Evolutionary conservation across 441 rosid species (phyloP).

Genomic region (Gossypium gossypioides): DNA sequence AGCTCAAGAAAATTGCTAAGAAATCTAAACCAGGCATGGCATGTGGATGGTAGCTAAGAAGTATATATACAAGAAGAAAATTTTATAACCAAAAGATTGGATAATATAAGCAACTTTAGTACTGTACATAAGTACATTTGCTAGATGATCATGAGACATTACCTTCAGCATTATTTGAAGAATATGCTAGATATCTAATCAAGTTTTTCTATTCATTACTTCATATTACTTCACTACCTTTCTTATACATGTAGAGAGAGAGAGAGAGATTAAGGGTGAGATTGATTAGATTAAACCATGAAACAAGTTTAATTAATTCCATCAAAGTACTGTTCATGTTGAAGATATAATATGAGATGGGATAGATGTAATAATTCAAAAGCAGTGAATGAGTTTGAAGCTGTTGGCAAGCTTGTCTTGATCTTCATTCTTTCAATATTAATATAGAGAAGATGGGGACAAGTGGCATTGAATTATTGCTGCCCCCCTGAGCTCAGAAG

Average conservation of each 20-base stretch:
- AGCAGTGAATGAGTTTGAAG: slow-evolving; percentile 12
- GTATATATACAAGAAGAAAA: background rate
- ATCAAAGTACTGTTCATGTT: background rate
- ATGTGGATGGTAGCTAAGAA: slow-evolving; percentile 29
- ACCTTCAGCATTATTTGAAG: background rate
- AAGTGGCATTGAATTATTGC: slow-evolving; percentile 34
- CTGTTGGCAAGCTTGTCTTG: slow-evolving; percentile 15
- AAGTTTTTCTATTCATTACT: background rate
- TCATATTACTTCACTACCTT: slow-evolving; percentile 1
- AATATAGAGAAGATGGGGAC: slow-evolving; percentile 12
- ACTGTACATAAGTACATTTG: slow-evolving; percentile 11
- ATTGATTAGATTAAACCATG: background rate
- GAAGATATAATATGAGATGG: background rate
- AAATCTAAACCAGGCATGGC: slow-evolving; percentile 17
- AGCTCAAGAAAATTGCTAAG: slow-evolving; percentile 1
- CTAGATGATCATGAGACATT: background rate
- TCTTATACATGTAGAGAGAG: background rate
- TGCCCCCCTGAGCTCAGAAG: slow-evolving; percentile 21
- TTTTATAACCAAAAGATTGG: slow-evolving; percentile 5
- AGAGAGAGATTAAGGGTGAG: background rate
- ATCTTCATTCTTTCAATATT: slow-evolving; percentile 5
- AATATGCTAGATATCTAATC: background rate
- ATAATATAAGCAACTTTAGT: slow-evolving; percentile 25
- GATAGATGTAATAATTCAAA: slow-evolving; percentile 10
- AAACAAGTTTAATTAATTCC: background rate